Percentiles rank a stretch among this genome's conserved stretches.
These are phyloP conservation scores for Albizia julibrissin DNA, from an alignment of 306 rosid species.

Conservation along the genomic window DNA sequence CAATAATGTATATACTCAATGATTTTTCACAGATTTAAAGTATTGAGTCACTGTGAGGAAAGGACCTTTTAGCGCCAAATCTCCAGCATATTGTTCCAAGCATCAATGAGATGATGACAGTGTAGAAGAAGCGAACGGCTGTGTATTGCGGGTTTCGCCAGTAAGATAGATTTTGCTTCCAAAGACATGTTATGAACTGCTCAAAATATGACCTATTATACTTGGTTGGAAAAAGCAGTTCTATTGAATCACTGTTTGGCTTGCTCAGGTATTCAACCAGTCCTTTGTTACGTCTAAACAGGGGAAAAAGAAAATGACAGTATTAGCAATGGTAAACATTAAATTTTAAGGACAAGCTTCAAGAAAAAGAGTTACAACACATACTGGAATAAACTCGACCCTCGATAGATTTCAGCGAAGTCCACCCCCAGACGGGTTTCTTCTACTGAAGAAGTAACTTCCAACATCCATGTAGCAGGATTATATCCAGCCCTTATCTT, in stretches of 20 bases:
- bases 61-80: slow-evolving; percentile 66
- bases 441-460: slow-evolving; percentile 64
- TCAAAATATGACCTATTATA: slow-evolving; percentile 56
- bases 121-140: slow-evolving; percentile 76
- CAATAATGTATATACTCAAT: background rate
- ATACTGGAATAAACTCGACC: slow-evolving; percentile 62
- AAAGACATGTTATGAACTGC: slow-evolving; percentile 69
- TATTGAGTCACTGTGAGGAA: background rate
- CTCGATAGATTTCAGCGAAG: slow-evolving; percentile 71
- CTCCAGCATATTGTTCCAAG: slow-evolving; percentile 77
- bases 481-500: slow-evolving; percentile 71
- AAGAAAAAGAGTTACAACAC: slow-evolving; percentile 15
- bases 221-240: slow-evolving; percentile 69
- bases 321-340: background rate
- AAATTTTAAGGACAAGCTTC: background rate
- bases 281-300: slow-evolving; percentile 55
- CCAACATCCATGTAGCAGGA: slow-evolving; percentile 90
- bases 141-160: slow-evolving; percentile 80
- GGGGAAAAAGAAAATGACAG: background rate
- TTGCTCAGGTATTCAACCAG: slow-evolving; percentile 65
- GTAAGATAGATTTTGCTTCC: slow-evolving; percentile 77
- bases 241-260: slow-evolving; percentile 59
- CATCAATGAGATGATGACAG: slow-evolving; percentile 72
- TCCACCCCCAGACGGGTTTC: slow-evolving; percentile 68
- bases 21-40: background rate